Conservation (phyloP, 441 rosid species). For the Pelargonium citronellum region DNA sequence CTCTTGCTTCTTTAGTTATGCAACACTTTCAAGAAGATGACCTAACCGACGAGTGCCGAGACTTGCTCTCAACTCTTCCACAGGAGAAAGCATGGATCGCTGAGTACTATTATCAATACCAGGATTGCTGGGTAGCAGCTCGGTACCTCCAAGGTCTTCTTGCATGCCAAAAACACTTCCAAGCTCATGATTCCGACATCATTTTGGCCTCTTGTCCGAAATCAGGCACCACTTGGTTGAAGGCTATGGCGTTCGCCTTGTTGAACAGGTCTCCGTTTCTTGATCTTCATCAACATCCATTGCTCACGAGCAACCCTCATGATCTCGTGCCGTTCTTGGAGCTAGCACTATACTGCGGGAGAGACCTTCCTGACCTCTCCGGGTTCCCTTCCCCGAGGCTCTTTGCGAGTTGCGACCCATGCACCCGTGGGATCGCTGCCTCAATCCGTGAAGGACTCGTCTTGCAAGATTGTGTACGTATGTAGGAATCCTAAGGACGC, state of each 20-base stretch:
- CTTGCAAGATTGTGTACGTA: too few species aligned
- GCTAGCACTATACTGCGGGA: background rate
- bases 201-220: slow-evolving; percentile 7
- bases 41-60: slow-evolving; percentile 4
- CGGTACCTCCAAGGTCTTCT: background rate
- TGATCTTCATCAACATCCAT: background rate
- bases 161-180: slow-evolving; percentile 4
- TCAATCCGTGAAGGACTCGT: too few species aligned
- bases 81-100: background rate
- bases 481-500: too few species aligned
- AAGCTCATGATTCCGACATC: slow-evolving; percentile 10
- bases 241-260: slow-evolving; percentile 11
- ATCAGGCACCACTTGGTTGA: slow-evolving; percentile 25
- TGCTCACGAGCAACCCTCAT: slow-evolving; percentile 6
- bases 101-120: background rate
- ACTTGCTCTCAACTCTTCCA: slow-evolving; percentile 7
- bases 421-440: background rate
- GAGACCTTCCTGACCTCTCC: background rate
- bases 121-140: slow-evolving; percentile 12
- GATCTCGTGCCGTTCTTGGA: slow-evolving; percentile 10
- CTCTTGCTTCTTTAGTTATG: too few species aligned
- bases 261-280: background rate
- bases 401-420: background rate
- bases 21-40: background rate
- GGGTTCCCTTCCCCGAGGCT: background rate